Percentiles rank a stretch among this genome's conserved stretches.
These are phyloP conservation scores for Thuidium tamariscinum DNA, from an alignment of 225 moss, liverwort and hornwort genomes.

Conservation along the genomic window DNA sequence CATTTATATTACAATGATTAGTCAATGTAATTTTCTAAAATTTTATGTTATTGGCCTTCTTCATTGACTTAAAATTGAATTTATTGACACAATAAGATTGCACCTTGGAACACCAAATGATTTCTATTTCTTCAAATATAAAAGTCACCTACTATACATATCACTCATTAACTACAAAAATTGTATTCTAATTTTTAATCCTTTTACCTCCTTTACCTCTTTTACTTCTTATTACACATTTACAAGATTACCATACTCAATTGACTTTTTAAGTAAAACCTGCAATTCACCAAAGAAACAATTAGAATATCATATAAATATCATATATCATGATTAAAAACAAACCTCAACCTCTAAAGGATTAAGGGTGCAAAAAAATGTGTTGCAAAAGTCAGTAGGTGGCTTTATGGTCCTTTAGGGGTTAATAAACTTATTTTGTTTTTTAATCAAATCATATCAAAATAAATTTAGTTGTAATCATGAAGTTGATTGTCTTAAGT, in stretches of 20 bases:
- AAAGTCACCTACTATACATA: background rate
- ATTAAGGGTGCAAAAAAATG: background rate
- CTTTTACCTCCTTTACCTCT: background rate
- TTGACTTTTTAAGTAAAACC: too few relatives aligned
- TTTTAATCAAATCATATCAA: background rate
- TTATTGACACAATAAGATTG: too few relatives aligned
- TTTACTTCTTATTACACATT: background rate
- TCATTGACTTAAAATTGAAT: background rate
- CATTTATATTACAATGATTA: background rate
- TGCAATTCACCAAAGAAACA: background rate
- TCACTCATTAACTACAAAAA: background rate
- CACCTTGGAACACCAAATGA: background rate
- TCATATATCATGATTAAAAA: too few relatives aligned
- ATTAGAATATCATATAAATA: too few relatives aligned
- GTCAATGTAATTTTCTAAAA: background rate
- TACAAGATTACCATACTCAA: background rate
- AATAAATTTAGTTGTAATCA: background rate
- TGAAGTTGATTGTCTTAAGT: background rate
- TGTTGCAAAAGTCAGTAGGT: background rate
- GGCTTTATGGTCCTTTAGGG: too few relatives aligned
- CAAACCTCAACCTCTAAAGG: background rate
- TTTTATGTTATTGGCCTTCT: too few relatives aligned
- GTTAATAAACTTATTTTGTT: background rate
- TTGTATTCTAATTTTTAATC: rapidly evolving
- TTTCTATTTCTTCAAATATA: background rate